Evolutionary conservation across 257 asterid genomes (phyloP).

Genomic region (Scutellaria baicalensis): DNA sequence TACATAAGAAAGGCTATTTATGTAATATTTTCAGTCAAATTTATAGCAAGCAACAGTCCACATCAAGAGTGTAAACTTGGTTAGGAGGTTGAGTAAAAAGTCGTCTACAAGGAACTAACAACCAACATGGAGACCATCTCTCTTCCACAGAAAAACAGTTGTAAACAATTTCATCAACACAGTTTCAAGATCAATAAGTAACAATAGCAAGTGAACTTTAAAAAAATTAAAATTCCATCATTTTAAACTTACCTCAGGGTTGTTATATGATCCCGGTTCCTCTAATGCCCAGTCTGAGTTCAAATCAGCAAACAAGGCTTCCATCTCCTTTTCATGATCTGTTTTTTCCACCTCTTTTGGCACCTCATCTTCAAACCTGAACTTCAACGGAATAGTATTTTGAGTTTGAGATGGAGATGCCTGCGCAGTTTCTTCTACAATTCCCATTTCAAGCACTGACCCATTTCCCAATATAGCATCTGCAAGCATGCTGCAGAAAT

Average conservation of each 20-base stretch:
- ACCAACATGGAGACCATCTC: not conserved
- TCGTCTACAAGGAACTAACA: not conserved
- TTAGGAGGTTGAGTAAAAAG: not conserved
- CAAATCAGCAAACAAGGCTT: slow-evolving; percentile 25
- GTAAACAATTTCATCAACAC: not conserved
- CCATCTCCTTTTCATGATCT: slow-evolving; percentile 26
- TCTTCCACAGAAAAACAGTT: not conserved
- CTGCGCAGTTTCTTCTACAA: slow-evolving; percentile 9
- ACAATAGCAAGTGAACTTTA: not conserved
- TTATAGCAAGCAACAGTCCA: not conserved
- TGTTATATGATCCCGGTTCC: not conserved
- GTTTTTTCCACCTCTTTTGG: slow-evolving; percentile 27
- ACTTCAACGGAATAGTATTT: slow-evolving; percentile 26
- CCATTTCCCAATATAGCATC: slow-evolving; percentile 20
- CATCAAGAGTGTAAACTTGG: not conserved
- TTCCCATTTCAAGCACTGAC: not conserved
- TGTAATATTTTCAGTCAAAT: not conserved
- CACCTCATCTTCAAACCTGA: slow-evolving; percentile 40
- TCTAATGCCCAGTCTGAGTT: not conserved
- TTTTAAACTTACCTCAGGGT: slow-evolving; percentile 19
- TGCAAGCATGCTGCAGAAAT: slow-evolving; percentile 21
- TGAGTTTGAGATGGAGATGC: not conserved
- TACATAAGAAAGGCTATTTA: not conserved
- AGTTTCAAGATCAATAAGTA: not conserved
- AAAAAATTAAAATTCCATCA: not conserved